phyloP scores from a whole-genome alignment of 2,329 filamentous ascomycete species.

The Ophiostoma fasciatum region DNA sequence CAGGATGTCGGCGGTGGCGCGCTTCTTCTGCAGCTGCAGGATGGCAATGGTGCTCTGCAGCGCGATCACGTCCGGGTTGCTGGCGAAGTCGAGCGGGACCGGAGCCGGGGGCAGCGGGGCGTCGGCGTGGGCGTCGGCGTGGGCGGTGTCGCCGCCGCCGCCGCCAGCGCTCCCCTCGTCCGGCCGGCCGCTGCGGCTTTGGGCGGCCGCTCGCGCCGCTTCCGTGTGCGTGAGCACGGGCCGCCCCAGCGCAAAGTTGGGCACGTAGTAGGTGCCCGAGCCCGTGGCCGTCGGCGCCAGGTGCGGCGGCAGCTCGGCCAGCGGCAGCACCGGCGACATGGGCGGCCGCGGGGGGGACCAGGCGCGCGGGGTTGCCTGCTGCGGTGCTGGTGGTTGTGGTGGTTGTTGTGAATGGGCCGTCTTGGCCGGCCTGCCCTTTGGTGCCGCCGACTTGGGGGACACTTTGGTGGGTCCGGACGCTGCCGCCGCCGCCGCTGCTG shows the following conservation, averaged over 20 bases:
- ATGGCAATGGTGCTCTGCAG: constrained; percentile 74
- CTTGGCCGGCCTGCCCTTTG: neutral
- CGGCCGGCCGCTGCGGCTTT: constrained; percentile 5
- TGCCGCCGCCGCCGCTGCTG: neutral
- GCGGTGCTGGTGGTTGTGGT: neutral
- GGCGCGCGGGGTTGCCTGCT: constrained; percentile 16
- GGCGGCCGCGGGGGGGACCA: constrained; percentile 33
- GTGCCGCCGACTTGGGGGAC: neutral
- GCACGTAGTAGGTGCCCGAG: constrained; percentile 11
- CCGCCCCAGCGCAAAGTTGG: constrained; percentile 10
- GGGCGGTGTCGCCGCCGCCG: neutral
- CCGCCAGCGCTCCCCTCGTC: neutral
- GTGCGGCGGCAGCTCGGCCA: constrained; percentile 16
- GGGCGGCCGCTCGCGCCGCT: constrained; percentile 5
- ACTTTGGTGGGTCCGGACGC: neutral
- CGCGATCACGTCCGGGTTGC: constrained; percentile 76
- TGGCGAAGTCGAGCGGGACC: constrained; percentile 40
- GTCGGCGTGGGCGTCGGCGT: neutral
- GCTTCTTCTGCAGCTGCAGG: constrained; percentile 70
- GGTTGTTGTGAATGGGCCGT: too few relatives aligned
- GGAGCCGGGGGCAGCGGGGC: constrained; percentile 28
- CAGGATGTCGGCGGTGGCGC: constrained; percentile 61
- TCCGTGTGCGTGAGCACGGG: constrained; percentile 9
- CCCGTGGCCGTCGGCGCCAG: constrained; percentile 21
- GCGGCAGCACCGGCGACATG: constrained; percentile 39